Evolutionary conservation across 768 basidiomycete species (phyloP), one percentile per base, ranked within the genome.

Genomic region (Trametes meyenii): DNA sequence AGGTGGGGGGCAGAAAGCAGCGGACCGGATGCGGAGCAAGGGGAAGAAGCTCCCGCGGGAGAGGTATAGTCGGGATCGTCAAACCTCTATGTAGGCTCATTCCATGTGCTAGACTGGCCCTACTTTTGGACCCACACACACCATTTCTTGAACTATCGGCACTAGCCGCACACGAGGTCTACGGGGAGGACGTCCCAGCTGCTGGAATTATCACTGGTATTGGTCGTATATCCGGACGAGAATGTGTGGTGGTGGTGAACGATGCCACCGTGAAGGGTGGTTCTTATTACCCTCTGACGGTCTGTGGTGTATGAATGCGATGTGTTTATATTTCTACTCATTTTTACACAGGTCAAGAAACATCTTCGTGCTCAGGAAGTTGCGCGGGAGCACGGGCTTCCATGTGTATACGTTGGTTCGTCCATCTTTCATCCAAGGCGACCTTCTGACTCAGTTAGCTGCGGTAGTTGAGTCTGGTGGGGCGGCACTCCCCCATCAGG

Each of bases 211-310:
- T 98, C 62, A 94, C 94, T 2, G 95, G 95, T 8, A 76, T 79
- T 40, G 80, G 79, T 2, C 79, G 90, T 33, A 85, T 95, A 40
- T 82, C 87, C 23, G 93, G 93, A 0, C 78, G 83, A 60, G 92
- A 96, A 73, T 95, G 92, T 69, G 86, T 97, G 65, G 75, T 98
- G 5, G 87, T 96, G 5, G 90, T 92, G n/a, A 98, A 97, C 73
- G 95, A 98, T 71, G 89, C 94, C 35, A 94, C 92, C 7, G 92
- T 94, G 26, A 95, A 95, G 72, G 94, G 94, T 14, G 94, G 94
- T 8, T 91, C 91, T 0, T 96, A 96, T 73, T 93, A 94, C 70
- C 94, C 93, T 21, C 74, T 95, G 51, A 94, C 92, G 16, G 92
- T 86, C 62, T 59, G 79, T 69, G 1, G 3, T 7, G 2, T 13